Evolutionary conservation across 2,329 filamentous ascomycete genomes (phyloP), one percentile per base, ranked within the genome.

Genomic region (Ustilaginoidea virens): DNA sequence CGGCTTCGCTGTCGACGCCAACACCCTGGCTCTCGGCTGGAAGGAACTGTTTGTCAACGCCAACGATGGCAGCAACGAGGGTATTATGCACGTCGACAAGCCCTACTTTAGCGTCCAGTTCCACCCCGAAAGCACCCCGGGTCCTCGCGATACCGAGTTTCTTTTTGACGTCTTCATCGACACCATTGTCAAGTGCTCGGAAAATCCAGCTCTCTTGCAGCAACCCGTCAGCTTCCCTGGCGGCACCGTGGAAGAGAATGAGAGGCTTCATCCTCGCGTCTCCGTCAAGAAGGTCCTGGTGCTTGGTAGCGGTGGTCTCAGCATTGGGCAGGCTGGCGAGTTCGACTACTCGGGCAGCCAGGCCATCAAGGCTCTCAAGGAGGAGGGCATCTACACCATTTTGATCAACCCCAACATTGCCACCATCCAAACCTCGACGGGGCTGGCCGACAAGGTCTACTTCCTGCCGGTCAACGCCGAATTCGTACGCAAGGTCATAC

Each of bases 61-160:
- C 55, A 98, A 98, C 53, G 90, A 98, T 44, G 81, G 82, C 43
- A 94, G 82, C 58, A 98, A 98, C 55, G 90, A 98, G 61, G 90
- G 90, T 58, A 94, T 98, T 48, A 78, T 86, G 55, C 85, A 96
- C 53, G 61, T 69, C 27, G 70, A 63, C 52, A 80, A 76, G 47
- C 90, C 90, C 29, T 92, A 87, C 61, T 98, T 98, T 66, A 94
- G 85, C 63, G 90, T 96, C n/a, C 90, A 98, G 52, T 98, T 98
- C 61, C 90, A 98, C 49, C 90, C 90, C 0, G 90, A 98, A 57
- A 93, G 86, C 62, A 92, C 85, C 1, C 90, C 90, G 3, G 90
- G 90, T 33, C 90, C 90, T 29, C 73, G 83, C 20, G 90, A 98
- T 51, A 98, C 90, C 17, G 90, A 98, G 53, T 94, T 81, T 49